Evolutionary conservation across 768 basidiomycete genomes (phyloP).

Genomic region (Solioccasus polychromus): DNA sequence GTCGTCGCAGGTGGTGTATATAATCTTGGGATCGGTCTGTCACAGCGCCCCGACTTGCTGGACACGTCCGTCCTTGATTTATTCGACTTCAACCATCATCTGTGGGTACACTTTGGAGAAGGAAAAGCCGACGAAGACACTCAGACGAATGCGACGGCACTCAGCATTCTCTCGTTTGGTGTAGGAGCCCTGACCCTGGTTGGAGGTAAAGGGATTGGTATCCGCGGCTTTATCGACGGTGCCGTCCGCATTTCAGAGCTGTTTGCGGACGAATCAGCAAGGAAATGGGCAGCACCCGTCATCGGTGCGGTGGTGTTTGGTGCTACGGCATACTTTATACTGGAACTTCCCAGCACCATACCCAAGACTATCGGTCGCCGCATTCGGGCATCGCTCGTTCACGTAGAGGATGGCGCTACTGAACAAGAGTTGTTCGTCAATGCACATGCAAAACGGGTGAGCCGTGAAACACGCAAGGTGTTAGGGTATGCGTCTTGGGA

Average conservation of each 20-base stretch:
- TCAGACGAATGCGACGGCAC: conserved; percentile 52
- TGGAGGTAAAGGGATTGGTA: conserved; percentile 77
- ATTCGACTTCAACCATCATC: conserved; percentile 80
- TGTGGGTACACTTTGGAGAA: conserved; percentile 69
- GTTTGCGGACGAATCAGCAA: conserved; percentile 72
- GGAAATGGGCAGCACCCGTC: conserved; percentile 86
- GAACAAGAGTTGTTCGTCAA: conserved; percentile 61
- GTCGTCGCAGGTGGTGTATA: conserved; percentile 75
- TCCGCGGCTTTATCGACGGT: conserved; percentile 75
- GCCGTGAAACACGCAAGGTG: conserved; percentile 90
- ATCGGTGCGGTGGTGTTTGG: conserved; percentile 76
- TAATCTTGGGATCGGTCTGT: conserved; percentile 81
- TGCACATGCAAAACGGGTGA: conserved; percentile 65
- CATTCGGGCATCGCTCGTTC: conserved; percentile 62
- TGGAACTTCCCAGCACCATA: conserved; percentile 85
- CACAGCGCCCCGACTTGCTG: conserved; percentile 70
- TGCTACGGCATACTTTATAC: conserved; percentile 72
- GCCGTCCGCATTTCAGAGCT: conserved; percentile 73
- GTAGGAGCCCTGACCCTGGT: conserved; percentile 88
- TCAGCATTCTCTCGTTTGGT: conserved; percentile 72
- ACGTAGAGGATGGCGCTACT: conserved; percentile 42
- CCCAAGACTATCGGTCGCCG: conserved; percentile 88
- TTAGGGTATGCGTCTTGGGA: conserved; percentile 90
- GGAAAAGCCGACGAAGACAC: conserved; percentile 32
- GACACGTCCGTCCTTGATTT: conserved; percentile 82